Evolutionary conservation across 169 alveolate species (phyloP).

Genomic region (Hepatocystis sp.): DNA sequence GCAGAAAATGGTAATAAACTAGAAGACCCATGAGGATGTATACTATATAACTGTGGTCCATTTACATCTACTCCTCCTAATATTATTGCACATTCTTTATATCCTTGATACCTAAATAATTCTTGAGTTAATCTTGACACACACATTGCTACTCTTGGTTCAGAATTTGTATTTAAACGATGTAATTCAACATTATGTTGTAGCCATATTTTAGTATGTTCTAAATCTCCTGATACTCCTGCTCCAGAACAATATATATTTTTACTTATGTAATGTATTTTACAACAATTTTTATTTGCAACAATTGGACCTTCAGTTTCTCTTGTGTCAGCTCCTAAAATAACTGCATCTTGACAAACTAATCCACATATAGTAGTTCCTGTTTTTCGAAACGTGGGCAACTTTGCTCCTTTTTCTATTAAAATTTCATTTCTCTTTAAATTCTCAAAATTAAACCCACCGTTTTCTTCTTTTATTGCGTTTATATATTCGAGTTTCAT

Average conservation of each 20-base stretch:
- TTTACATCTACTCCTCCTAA: slow-evolving; percentile 98
- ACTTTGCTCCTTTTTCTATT: slow-evolving; percentile 57
- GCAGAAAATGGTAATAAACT: slow-evolving; percentile 94
- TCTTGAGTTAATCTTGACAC: slow-evolving; percentile 91
- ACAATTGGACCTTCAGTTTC: slow-evolving; percentile 98
- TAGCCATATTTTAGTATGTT: slow-evolving; percentile 94
- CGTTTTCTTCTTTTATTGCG: slow-evolving; percentile 67
- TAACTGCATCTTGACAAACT: slow-evolving; percentile 95
- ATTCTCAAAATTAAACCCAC: slow-evolving; percentile 74
- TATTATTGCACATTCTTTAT: slow-evolving; percentile 97
- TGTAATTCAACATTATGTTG: slow-evolving; percentile 93
- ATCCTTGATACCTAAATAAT: slow-evolving; percentile 95
- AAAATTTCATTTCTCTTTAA: slow-evolving; percentile 70
- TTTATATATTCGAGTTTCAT: slow-evolving; percentile 74
- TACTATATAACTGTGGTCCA: slow-evolving; percentile 95
- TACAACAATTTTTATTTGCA: slow-evolving; percentile 97
- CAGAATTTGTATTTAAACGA: slow-evolving; percentile 92
- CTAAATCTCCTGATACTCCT: slow-evolving; percentile 99
- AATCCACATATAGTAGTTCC: slow-evolving; percentile 99
- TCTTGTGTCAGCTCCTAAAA: slow-evolving; percentile 99
- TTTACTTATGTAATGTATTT: slow-evolving; percentile 96
- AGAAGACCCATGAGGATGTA: slow-evolving; percentile 97
- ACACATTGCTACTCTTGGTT: slow-evolving; percentile 94
- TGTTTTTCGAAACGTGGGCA: slow-evolving; percentile 79
- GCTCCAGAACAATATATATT: slow-evolving; percentile 99